Evolutionary conservation across 2,329 filamentous ascomycete species (phyloP).

Genomic region (Calonectria pseudoturangicola): DNA sequence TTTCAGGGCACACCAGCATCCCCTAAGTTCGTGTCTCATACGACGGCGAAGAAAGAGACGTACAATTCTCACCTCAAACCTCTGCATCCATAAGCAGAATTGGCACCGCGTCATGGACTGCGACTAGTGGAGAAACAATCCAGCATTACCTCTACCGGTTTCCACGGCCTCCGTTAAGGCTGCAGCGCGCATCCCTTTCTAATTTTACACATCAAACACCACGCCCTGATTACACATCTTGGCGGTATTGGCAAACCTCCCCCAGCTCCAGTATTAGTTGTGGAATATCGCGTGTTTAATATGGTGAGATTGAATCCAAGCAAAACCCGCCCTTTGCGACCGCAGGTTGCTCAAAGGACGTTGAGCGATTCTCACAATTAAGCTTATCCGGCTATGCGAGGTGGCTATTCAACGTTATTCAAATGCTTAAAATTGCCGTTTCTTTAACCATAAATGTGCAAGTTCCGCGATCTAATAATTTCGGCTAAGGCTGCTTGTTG

Average conservation of each 20-base stretch:
- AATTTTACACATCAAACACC: slow-evolving; percentile 11
- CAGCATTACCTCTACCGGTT: background rate
- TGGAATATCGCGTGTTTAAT: background rate
- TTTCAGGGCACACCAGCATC: slow-evolving; percentile 19
- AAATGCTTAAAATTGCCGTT: slow-evolving; percentile 17
- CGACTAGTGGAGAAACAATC: slow-evolving; percentile 19
- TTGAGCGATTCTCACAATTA: background rate
- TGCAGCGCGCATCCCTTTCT: background rate
- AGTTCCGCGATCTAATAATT: background rate
- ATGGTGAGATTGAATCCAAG: background rate
- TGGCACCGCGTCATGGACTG: background rate
- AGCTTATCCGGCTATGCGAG: slow-evolving; percentile 8
- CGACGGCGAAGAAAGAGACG: background rate
- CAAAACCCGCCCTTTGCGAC: background rate
- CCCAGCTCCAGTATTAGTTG: background rate
- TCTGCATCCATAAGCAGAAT: too few relatives aligned
- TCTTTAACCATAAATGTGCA: slow-evolving; percentile 16
- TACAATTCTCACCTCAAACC: slow-evolving; percentile 2
- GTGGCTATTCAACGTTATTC: slow-evolving; percentile 10
- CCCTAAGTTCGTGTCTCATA: slow-evolving; percentile 8
- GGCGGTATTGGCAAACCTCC: background rate
- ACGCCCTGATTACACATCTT: background rate
- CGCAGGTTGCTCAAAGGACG: background rate
- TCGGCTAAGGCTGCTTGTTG: slow-evolving; percentile 16
- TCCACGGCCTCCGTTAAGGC: background rate